Conservation (phyloP, 495 filamentous ascomycete genomes). For the Bathelium albidoporum region DNA sequence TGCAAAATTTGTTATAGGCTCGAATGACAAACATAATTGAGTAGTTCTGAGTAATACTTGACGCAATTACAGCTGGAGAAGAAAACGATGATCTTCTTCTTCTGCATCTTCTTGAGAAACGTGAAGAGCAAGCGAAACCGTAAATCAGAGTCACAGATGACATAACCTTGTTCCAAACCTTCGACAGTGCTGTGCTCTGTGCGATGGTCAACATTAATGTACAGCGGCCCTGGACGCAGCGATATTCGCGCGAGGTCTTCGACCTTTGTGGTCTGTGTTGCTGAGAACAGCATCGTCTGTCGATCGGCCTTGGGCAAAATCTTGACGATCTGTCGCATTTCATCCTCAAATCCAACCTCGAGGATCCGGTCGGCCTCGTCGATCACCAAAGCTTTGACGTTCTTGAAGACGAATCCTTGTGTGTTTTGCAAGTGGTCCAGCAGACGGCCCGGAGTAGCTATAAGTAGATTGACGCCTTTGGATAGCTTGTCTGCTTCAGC, state of each 20-base stretch:
- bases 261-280: slow-evolving; percentile 96
- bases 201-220: slow-evolving; percentile 82
- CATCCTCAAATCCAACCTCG: slow-evolving; percentile 96
- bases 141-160: slow-evolving; percentile 84
- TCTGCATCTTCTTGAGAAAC: slow-evolving; percentile 80
- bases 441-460: slow-evolving; percentile 86
- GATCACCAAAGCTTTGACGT: slow-evolving; percentile 77
- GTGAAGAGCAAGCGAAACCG: slow-evolving; percentile 91
- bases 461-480: slow-evolving; percentile 88
- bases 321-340: slow-evolving; percentile 95
- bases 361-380: slow-evolving; percentile 91
- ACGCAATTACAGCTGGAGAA: slow-evolving; percentile 89
- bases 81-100: slow-evolving; percentile 97
- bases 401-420: slow-evolving; percentile 85
- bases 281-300: slow-evolving; percentile 95
- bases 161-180: slow-evolving; percentile 89
- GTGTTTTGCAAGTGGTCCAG: slow-evolving; percentile 95
- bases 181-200: slow-evolving; percentile 81
- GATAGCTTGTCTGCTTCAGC: slow-evolving; percentile 89
- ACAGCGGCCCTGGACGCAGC: slow-evolving; percentile 79
- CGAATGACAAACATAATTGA: slow-evolving; percentile 57
- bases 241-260: slow-evolving; percentile 94
- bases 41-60: slow-evolving; percentile 85
- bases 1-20: no score
- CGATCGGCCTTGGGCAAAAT: slow-evolving; percentile 81